Conservation (phyloP, 495 filamentous ascomycete species). For the Neurospora sp. region DNA sequence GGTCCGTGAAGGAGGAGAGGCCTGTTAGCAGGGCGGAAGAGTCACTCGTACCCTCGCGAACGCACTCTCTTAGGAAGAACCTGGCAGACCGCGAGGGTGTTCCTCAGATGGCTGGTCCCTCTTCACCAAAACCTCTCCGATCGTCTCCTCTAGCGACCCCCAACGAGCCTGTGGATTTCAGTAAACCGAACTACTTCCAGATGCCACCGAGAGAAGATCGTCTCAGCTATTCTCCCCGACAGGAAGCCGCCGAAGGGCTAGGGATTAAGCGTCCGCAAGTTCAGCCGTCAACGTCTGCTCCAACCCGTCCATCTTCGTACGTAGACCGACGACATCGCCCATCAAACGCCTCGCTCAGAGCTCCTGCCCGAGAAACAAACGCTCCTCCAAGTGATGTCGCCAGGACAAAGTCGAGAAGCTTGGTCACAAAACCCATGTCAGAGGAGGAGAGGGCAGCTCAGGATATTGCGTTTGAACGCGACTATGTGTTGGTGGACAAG, state of each 20-base stretch:
- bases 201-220: background rate
- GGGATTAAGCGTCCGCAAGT: slow-evolving; percentile 33
- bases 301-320: slow-evolving; percentile 20
- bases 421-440: slow-evolving; percentile 26
- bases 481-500: slow-evolving; percentile 95
- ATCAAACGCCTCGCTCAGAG: slow-evolving; percentile 27
- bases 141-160: slow-evolving; percentile 30
- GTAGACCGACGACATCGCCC: slow-evolving; percentile 25
- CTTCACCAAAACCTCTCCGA: slow-evolving; percentile 27
- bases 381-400: slow-evolving; percentile 6
- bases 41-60: slow-evolving; percentile 5
- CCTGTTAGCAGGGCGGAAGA: slow-evolving; percentile 21
- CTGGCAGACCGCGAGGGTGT: slow-evolving; percentile 18
- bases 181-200: background rate
- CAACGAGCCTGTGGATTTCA: slow-evolving; percentile 17
- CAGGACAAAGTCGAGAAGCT: slow-evolving; percentile 10
- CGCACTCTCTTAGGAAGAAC: slow-evolving; percentile 15
- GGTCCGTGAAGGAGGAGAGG: slow-evolving; percentile 15
- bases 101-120: slow-evolving; percentile 19
- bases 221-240: slow-evolving; percentile 4
- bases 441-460: slow-evolving; percentile 73
- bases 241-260: slow-evolving; percentile 32
- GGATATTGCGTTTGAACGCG: slow-evolving; percentile 79
- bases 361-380: slow-evolving; percentile 10
- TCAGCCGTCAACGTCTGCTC: slow-evolving; percentile 31